Evolutionary conservation across 768 basidiomycete genomes (phyloP).

Genomic region (Tricholoma flavovirens): DNA sequence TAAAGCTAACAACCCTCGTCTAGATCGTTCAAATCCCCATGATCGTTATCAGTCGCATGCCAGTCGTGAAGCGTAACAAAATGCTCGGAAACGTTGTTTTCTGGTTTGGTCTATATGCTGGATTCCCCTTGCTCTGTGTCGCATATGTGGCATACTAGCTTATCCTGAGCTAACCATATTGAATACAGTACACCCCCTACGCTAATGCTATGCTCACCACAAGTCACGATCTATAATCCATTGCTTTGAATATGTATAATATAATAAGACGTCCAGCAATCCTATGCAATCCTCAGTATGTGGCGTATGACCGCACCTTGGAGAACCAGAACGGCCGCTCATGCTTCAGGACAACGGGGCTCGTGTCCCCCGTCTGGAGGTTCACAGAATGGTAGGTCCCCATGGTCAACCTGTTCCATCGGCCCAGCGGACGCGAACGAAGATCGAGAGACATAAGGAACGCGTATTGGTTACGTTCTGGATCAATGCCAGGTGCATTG

Average conservation of each 20-base stretch:
- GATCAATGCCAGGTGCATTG: slow-evolving; percentile 1
- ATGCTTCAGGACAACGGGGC: slow-evolving; percentile 68
- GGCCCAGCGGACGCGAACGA: slow-evolving; percentile 72
- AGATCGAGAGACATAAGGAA: slow-evolving; percentile 72
- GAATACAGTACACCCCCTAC: not conserved
- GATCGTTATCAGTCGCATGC: slow-evolving; percentile 73
- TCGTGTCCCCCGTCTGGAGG: slow-evolving; percentile 65
- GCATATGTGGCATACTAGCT: slow-evolving; percentile 43
- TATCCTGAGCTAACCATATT: not conserved
- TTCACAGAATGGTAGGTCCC: slow-evolving; percentile 70
- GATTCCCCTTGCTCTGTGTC: slow-evolving; percentile 91
- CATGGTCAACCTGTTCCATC: slow-evolving; percentile 81
- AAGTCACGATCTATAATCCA: not conserved
- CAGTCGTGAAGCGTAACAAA: slow-evolving; percentile 75
- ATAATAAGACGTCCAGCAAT: not conserved
- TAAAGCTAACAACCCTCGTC: not conserved
- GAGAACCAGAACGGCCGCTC: slow-evolving; percentile 95
- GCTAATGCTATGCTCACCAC: not conserved
- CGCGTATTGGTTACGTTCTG: slow-evolving; percentile 42
- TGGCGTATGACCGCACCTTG: slow-evolving; percentile 66
- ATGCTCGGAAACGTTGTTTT: slow-evolving; percentile 83
- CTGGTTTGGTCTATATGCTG: slow-evolving; percentile 88
- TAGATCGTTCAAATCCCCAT: slow-evolving; percentile 90
- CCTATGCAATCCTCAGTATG: slow-evolving; percentile 4
- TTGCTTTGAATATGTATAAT: not conserved